A percentile compares a stretch with the other conserved stretches of the same genome.
phyloP scores from a whole-genome alignment of 2,329 filamentous ascomycete species.

The Colletotrichum chrysophilum region DNA sequence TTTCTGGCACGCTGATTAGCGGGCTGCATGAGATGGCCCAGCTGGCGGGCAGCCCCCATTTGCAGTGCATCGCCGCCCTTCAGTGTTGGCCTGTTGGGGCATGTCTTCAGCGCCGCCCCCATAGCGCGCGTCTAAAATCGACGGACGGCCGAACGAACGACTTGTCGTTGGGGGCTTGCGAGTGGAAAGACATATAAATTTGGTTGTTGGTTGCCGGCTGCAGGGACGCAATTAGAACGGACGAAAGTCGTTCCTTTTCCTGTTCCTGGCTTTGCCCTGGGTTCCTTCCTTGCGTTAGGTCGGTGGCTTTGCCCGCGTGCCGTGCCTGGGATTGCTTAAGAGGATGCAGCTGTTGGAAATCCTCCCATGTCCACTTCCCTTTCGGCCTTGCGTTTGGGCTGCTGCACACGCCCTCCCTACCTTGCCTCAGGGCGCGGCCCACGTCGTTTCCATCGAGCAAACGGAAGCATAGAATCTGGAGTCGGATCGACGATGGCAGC shows the following conservation, averaged over 20 bases:
- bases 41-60: background rate
- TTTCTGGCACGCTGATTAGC: conserved; percentile 6
- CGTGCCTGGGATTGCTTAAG: background rate
- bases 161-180: background rate
- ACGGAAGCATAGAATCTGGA: background rate
- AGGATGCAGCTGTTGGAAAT: background rate
- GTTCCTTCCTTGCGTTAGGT: background rate
- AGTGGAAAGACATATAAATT: background rate
- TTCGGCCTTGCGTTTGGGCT: background rate
- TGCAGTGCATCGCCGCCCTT: conserved; percentile 6
- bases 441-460: background rate
- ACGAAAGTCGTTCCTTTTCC: background rate
- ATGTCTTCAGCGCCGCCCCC: conserved; percentile 2
- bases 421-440: background rate
- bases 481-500: background rate
- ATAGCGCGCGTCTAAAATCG: conserved; percentile 22
- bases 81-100: background rate
- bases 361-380: background rate
- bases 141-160: background rate
- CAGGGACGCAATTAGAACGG: background rate
- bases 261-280: background rate
- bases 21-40: conserved; percentile 7
- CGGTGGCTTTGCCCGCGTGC: background rate
- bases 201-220: background rate
- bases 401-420: background rate